phyloP scores from a whole-genome alignment of 805 yeast species.

The Millerozyma miso region DNA sequence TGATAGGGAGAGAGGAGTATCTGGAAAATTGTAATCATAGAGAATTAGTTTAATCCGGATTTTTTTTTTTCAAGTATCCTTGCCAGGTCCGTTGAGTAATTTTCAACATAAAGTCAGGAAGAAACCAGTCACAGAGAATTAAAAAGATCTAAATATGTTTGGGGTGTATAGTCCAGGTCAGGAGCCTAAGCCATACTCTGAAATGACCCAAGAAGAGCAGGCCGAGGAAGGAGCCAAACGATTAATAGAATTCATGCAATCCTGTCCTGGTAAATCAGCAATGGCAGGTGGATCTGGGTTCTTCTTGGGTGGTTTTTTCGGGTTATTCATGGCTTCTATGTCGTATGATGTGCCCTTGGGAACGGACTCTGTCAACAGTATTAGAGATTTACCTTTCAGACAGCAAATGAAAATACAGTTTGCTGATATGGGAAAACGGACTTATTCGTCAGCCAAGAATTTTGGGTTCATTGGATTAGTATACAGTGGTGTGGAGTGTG shows the following conservation, averaged over 20 bases:
- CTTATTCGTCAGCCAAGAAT: constrained; percentile 87
- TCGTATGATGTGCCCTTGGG: constrained; percentile 80
- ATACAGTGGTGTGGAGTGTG: constrained; percentile 89
- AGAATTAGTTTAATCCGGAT: background rate
- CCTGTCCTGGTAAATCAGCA: constrained; percentile 92
- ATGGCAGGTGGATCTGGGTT: constrained; percentile 94
- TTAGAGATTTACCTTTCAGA: constrained; percentile 81
- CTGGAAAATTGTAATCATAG: too few species aligned
- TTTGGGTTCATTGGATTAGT: constrained; percentile 92
- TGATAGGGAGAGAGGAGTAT: too few species aligned
- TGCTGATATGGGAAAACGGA: constrained; percentile 84
- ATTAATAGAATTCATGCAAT: constrained; percentile 80
- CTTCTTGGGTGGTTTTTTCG: constrained; percentile 92
- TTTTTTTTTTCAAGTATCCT: background rate
- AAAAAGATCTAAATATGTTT: constrained; percentile 21
- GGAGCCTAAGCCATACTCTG: constrained; percentile 47
- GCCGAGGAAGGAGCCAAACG: constrained; percentile 84
- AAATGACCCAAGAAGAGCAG: constrained; percentile 88
- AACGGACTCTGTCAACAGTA: constrained; percentile 47
- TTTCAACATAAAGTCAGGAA: background rate
- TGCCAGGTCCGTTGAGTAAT: background rate
- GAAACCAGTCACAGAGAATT: too few species aligned
- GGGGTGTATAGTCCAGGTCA: constrained; percentile 37
- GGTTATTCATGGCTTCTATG: constrained; percentile 85
- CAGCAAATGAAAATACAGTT: constrained; percentile 92